Conservation (phyloP, 768 basidiomycete genomes). For the Leccinum longicurvipes region DNA sequence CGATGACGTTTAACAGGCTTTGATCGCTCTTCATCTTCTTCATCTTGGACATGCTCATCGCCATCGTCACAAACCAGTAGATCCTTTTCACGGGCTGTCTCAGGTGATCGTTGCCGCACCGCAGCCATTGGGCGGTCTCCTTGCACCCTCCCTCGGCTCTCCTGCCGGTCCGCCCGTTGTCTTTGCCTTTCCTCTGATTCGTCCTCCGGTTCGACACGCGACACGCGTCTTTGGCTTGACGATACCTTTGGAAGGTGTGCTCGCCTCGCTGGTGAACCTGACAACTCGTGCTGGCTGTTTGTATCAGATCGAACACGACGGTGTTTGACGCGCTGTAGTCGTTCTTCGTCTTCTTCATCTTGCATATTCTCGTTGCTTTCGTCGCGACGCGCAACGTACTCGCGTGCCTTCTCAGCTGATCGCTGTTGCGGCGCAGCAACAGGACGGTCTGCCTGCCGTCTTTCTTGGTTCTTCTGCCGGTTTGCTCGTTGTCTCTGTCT, state of each 20-base stretch:
- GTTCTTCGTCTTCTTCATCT: conserved; percentile 3
- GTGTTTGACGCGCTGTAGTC: conserved; percentile 14
- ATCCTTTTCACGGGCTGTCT: not conserved
- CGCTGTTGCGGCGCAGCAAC: not conserved
- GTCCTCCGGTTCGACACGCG: not conserved
- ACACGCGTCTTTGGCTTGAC: not conserved
- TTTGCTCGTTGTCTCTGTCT: not conserved
- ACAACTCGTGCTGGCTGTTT: not conserved
- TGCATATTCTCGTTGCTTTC: not conserved
- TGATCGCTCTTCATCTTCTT: not conserved
- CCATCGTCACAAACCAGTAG: conserved; percentile 3
- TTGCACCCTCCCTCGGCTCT: not conserved
- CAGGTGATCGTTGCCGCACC: not conserved
- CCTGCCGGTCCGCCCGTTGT: not conserved
- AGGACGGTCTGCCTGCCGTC: not conserved
- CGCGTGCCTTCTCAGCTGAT: not conserved
- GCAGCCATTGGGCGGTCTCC: not conserved
- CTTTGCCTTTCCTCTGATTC: not conserved
- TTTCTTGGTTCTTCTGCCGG: not conserved
- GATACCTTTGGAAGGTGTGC: not conserved
- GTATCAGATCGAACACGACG: conserved; percentile 8
- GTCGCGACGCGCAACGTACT: no score
- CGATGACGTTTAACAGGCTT: conserved; percentile 17
- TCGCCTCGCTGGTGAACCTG: conserved; percentile 1
- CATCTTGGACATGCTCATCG: not conserved